Conservation (phyloP, 1,284 basidiomycete species). For the Ceratobasidium theobromae region DNA sequence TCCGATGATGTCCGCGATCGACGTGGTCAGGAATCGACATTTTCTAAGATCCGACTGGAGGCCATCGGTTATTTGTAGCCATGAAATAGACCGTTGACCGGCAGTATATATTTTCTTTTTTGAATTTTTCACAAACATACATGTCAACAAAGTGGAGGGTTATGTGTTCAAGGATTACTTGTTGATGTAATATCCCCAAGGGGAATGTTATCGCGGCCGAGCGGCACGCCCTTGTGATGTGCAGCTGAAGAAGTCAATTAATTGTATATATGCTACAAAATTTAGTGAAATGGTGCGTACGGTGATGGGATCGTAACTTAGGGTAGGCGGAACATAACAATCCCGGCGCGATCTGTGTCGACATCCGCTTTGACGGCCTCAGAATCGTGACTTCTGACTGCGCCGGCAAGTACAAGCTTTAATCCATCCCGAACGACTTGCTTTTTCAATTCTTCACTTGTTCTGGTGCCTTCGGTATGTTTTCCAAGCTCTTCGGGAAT, state of each 20-base stretch:
- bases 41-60: too few relatives aligned
- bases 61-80: too few relatives aligned
- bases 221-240: too few relatives aligned
- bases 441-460: constrained; percentile 40
- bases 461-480: constrained; percentile 32
- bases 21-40: too few relatives aligned
- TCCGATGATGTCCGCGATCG: too few relatives aligned
- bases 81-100: background rate
- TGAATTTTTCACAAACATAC: background rate
- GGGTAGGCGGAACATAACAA: constrained; percentile 65
- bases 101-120: background rate
- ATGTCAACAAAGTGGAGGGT: background rate
- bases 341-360: constrained; percentile 57
- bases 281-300: too few relatives aligned
- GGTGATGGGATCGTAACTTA: constrained; percentile 39
- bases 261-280: too few relatives aligned
- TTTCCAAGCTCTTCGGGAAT: constrained; percentile 40
- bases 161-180: too few relatives aligned
- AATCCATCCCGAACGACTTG: constrained; percentile 52
- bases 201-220: background rate
- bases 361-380: constrained; percentile 59
- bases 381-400: constrained; percentile 55
- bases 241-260: too few relatives aligned
- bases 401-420: constrained; percentile 54
- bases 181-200: background rate